Evolutionary conservation across 2,329 filamentous ascomycete genomes (phyloP), one percentile per base, ranked within the genome.

Genomic region (Xylaria sp.): DNA sequence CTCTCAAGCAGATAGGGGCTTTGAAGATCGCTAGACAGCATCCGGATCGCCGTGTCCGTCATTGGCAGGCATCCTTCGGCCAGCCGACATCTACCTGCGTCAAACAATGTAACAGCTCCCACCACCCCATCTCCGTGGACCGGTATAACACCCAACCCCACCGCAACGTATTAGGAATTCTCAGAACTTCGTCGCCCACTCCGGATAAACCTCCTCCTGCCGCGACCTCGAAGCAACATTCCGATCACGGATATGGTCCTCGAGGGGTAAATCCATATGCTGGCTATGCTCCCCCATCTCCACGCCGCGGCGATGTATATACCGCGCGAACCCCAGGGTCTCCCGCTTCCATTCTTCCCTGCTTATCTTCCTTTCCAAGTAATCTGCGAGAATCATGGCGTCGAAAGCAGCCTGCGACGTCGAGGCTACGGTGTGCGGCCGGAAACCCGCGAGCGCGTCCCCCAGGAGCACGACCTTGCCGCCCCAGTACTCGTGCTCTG

Each of bases 391-490:
- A 0, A 75, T 54, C 75, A 76, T 75, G 2, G 75, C 75, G 50
- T 77, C 74, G 54, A 75, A 74, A 7, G 76, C 71, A 3, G 73
- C 74, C 63, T 82, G 79, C 9, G 74, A 77, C 1, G 79, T 81
- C 23, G 78, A 79, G 3, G 76, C 75, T 4, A 78, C 79, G 2
- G 78, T 78, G 65, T 82, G 80, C 3, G 80, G 79, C 3, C 80
- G 66, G 54, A 82, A 80, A 0, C 77, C 76, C 0, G 79, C 78
- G 1, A 82, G 63, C 1, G 79, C 78, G 65, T 82, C 80, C n/a
- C 79, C 79, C 2, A 80, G 70, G 1, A 82, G 64, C 15, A 82
- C 63, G 0, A 81, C 70, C 57, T 75, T 78, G 0, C 76, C 78
- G 35, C 72, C 71, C 19, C 75, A 64, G 52, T 75, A 79, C 57